Evolutionary conservation across 352 stramenopile genomes (phyloP).

Genomic region (Blastocystis sp.): DNA sequence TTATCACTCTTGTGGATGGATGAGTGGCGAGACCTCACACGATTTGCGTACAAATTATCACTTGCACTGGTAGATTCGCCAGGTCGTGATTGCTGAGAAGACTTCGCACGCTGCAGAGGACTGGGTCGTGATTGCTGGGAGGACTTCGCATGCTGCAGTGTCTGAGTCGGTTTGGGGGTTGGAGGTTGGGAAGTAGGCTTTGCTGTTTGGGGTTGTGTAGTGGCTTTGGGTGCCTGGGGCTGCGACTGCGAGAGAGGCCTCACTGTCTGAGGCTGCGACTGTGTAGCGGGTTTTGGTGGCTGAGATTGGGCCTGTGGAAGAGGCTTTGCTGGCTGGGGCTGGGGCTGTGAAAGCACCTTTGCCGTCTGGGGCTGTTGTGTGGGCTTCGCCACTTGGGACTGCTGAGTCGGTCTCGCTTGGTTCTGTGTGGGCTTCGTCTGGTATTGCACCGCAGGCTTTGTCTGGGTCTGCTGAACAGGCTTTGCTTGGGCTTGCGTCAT

Average conservation of each 20-base stretch:
- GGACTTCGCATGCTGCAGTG: neutral
- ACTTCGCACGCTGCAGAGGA: neutral
- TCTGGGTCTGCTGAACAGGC: neutral
- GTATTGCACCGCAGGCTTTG: neutral
- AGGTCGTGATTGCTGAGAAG: too few species aligned
- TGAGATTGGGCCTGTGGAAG: neutral
- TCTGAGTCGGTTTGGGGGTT: neutral
- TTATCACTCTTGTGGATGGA: neutral
- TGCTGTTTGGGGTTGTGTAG: neutral
- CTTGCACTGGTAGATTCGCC: too few species aligned
- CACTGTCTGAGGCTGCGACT: neutral
- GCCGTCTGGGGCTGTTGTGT: neutral
- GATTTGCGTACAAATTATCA: too few species aligned
- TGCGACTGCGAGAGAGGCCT: neutral
- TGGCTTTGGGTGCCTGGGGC: neutral
- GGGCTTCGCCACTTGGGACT: neutral
- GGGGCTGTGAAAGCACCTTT: neutral
- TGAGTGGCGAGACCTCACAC: too few species aligned
- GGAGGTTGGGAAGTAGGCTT: neutral
- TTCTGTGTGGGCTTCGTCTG: neutral
- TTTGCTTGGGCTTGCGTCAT: neutral
- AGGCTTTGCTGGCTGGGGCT: neutral
- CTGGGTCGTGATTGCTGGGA: neutral
- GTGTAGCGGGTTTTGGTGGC: neutral
- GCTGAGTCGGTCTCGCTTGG: too few species aligned